Conservation (phyloP, 805 yeast genomes). For the Candida hispaniensis region DNA sequence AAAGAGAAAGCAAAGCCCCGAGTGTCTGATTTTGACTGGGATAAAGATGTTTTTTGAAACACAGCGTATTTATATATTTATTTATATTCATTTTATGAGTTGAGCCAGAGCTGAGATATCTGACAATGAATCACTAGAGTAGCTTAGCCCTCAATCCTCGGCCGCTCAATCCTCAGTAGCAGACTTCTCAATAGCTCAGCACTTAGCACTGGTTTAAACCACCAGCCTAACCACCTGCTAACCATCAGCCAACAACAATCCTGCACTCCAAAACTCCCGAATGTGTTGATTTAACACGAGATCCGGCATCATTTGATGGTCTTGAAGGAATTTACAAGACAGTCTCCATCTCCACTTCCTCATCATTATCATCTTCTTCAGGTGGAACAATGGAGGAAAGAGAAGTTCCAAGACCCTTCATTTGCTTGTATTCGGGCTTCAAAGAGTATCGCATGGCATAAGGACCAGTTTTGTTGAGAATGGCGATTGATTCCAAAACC, state of each 20-base stretch:
- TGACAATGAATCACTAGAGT: slow-evolving; percentile 20
- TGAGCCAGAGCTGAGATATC: not conserved
- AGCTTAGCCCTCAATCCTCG: too few species aligned
- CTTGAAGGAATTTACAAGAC: slow-evolving; percentile 1
- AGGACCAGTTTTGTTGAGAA: slow-evolving; percentile 87
- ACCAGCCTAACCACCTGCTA: too few species aligned
- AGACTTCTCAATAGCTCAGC: too few species aligned
- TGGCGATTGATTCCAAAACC: slow-evolving; percentile 80
- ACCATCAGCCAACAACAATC: too few species aligned
- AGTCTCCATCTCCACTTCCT: slow-evolving; percentile 17
- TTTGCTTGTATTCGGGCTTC: slow-evolving; percentile 78
- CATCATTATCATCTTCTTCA: slow-evolving; percentile 13
- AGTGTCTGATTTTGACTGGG: slow-evolving; percentile 25
- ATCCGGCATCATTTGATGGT: not conserved
- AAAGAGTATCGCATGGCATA: slow-evolving; percentile 85
- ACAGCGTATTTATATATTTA: slow-evolving; percentile 6
- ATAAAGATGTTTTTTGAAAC: slow-evolving; percentile 22
- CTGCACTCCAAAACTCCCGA: slow-evolving; percentile 54
- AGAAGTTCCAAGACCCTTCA: slow-evolving; percentile 35
- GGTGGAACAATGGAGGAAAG: slow-evolving; percentile 20
- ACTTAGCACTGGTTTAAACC: too few species aligned
- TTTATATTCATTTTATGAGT: slow-evolving; percentile 2
- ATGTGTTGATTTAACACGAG: slow-evolving; percentile 47
- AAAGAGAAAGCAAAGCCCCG: slow-evolving; percentile 10
- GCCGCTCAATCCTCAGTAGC: too few species aligned